Conservation (phyloP, 108 stramenopile genomes). For the Bacterosira constricta region DNA sequence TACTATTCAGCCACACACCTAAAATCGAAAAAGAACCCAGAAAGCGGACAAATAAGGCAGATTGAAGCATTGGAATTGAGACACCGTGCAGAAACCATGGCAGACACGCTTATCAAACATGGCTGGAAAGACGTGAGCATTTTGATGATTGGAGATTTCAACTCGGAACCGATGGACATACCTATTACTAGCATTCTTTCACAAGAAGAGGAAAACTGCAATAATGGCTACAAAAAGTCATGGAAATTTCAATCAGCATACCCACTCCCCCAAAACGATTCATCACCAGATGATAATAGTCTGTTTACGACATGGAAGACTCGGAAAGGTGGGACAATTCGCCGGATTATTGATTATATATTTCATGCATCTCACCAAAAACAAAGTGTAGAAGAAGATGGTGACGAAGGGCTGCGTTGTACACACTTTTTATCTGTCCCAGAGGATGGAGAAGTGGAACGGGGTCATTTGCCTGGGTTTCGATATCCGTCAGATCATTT, state of each 20-base stretch:
- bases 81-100: conserved; percentile 14
- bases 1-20: conserved; percentile 61
- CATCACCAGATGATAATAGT: conserved; percentile 6
- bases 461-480: conserved; percentile 39
- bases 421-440: conserved; percentile 31
- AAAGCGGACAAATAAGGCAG: conserved; percentile 38
- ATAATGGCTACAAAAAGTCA: neutral
- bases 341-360: conserved; percentile 63
- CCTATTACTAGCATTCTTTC: neutral
- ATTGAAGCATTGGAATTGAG: conserved; percentile 46
- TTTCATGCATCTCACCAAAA: conserved; percentile 24
- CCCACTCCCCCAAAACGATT: too few relatives aligned
- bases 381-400: neutral
- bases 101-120: neutral
- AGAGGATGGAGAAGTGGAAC: conserved; percentile 24
- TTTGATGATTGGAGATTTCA: conserved; percentile 61
- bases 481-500: conserved; percentile 62
- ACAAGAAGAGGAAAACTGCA: neutral
- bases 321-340: conserved; percentile 34
- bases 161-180: conserved; percentile 39
- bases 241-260: conserved; percentile 40
- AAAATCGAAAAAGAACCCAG: conserved; percentile 33
- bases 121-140: conserved; percentile 19
- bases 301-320: conserved; percentile 59
- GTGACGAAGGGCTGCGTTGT: conserved; percentile 6